Conservation (phyloP, 495 filamentous ascomycete species). For the Rusavskia elegans region DNA sequence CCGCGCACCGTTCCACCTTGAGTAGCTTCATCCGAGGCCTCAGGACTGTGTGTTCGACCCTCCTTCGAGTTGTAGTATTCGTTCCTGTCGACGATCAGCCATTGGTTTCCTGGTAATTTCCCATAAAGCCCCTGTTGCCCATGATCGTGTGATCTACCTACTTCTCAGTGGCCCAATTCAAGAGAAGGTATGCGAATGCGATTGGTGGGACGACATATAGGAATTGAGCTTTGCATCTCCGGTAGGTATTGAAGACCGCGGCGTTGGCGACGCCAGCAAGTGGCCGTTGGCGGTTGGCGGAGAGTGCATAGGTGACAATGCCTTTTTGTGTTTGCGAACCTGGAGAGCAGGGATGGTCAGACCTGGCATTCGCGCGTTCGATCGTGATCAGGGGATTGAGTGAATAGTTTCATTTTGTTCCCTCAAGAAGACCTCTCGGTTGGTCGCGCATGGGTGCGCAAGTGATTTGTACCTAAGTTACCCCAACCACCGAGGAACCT, state of each 20-base stretch:
- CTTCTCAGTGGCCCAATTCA: conserved; percentile 80
- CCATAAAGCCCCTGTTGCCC: not conserved
- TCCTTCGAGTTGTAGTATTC: conserved; percentile 85
- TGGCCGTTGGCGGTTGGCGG: conserved; percentile 48
- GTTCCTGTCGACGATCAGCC: conserved; percentile 44
- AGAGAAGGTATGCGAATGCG: conserved; percentile 52
- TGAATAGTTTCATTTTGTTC: not conserved
- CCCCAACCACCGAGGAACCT: conserved; percentile 85
- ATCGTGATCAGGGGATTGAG: no score
- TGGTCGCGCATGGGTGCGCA: not conserved
- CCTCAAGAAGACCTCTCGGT: not conserved
- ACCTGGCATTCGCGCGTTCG: no score
- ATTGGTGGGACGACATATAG: conserved; percentile 74
- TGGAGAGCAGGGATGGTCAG: conserved; percentile 3
- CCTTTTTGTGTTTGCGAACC: conserved; percentile 44
- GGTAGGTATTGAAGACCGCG: conserved; percentile 50
- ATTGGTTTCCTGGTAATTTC: not conserved
- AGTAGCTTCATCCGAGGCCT: conserved; percentile 26
- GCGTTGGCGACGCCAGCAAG: conserved; percentile 43
- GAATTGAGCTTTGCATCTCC: conserved; percentile 46
- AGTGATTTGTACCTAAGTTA: conserved; percentile 50
- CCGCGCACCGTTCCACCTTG: conserved; percentile 12
- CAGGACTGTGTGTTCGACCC: conserved; percentile 46
- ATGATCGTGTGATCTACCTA: conserved; percentile 25
- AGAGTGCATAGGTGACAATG: conserved; percentile 43